Evolutionary conservation across 192 early-diverging fungal genomes (phyloP).

Genomic region (Linderina pennispora): DNA sequence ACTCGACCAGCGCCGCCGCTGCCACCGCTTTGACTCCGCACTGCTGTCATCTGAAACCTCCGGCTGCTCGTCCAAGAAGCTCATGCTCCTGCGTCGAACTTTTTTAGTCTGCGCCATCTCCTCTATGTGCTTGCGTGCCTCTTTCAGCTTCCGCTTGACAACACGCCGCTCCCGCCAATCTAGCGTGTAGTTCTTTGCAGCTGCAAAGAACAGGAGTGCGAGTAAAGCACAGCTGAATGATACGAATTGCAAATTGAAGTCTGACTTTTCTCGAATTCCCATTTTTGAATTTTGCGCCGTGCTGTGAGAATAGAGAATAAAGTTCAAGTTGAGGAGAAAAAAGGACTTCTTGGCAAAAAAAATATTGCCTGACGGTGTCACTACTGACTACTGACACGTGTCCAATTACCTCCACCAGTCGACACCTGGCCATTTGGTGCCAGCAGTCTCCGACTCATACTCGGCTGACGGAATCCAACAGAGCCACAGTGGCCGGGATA

Average conservation of each 20-base stretch:
- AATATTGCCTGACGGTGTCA: no score
- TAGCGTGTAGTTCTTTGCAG: conserved; percentile 23
- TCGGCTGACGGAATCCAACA: no score
- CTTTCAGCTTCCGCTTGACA: conserved; percentile 22
- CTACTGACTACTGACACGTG: no score
- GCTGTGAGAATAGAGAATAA: background rate
- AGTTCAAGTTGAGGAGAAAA: background rate
- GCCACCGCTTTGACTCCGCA: background rate
- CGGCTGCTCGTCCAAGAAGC: background rate
- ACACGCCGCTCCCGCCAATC: conserved; percentile 37
- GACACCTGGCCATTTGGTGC: no score
- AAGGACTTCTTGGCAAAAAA: no score
- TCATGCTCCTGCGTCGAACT: background rate
- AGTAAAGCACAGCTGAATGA: conserved; percentile 13
- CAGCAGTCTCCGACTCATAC: no score
- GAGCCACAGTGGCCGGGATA: no score
- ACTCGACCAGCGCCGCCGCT: background rate
- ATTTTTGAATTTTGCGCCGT: conserved; percentile 9
- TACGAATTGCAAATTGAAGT: conserved; percentile 24
- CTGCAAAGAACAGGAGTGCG: conserved; percentile 10
- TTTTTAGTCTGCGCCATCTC: background rate
- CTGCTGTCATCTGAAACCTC: background rate
- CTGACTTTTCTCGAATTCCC: conserved; percentile 34
- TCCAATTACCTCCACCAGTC: no score
- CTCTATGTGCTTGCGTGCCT: conserved; percentile 13